Conservation (phyloP, 768 basidiomycete species). For the Thelephora ganbajun region DNA sequence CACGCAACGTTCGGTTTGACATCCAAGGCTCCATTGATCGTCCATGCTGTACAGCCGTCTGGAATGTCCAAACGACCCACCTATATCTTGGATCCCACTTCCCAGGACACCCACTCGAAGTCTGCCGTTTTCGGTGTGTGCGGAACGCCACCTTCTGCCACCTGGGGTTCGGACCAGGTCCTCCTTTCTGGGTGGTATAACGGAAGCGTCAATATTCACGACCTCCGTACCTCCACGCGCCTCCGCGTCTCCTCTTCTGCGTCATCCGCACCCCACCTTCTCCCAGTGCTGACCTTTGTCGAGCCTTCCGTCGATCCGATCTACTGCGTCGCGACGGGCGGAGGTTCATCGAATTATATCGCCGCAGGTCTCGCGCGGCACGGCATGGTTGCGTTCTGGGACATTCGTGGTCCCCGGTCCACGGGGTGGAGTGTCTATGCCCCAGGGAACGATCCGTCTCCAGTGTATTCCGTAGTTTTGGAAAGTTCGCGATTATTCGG, state of each 20-base stretch:
- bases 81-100: background rate
- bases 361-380: constrained; percentile 70
- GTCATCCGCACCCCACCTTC: constrained; percentile 22
- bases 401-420: constrained; percentile 41
- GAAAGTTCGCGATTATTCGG: constrained; percentile 75
- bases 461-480: constrained; percentile 59
- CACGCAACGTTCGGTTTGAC: constrained; percentile 60
- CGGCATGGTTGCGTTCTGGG: constrained; percentile 72
- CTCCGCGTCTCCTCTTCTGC: constrained; percentile 6
- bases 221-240: constrained; percentile 40
- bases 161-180: constrained; percentile 63
- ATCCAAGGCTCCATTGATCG: constrained; percentile 40
- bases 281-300: constrained; percentile 43
- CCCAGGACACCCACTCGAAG: constrained; percentile 12
- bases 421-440: constrained; percentile 69
- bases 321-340: constrained; percentile 64
- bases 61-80: constrained; percentile 2
- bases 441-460: constrained; percentile 66
- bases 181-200: constrained; percentile 78
- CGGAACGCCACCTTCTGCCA: constrained; percentile 42
- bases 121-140: constrained; percentile 65
- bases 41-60: constrained; percentile 38
- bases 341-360: constrained; percentile 49
- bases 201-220: constrained; percentile 58
- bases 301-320: constrained; percentile 64